These are phyloP conservation scores for Asterella californica DNA, from an alignment of 225 moss, liverwort and hornwort genomes.

Conservation along the genomic window DNA sequence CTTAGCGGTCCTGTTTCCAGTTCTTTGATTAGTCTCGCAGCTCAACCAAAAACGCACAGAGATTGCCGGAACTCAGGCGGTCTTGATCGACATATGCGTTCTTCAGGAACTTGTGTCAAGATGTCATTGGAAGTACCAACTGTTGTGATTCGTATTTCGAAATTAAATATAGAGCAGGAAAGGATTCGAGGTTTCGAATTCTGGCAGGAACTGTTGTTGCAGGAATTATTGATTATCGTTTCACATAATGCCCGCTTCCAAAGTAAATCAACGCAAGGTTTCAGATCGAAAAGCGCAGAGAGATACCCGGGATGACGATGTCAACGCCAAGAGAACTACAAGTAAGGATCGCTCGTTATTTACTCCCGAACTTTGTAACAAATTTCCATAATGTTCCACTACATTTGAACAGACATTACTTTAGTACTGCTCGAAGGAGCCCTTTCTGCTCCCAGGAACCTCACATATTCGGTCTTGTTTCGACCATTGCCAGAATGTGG, in stretches of 20 bases:
- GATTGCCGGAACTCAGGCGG: neutral
- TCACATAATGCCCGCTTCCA: conserved; percentile 4
- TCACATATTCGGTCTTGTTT: neutral
- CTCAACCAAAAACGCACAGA: neutral
- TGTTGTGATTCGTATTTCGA: neutral
- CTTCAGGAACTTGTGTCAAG: neutral
- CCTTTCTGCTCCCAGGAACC: neutral
- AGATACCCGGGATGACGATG: neutral
- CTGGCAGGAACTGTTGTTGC: neutral
- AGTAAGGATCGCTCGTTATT: conserved; percentile 6
- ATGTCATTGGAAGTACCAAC: too few relatives aligned
- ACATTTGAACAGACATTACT: too few relatives aligned
- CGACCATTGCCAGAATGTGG: neutral
- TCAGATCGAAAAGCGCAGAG: conserved; percentile 13
- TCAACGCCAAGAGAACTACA: neutral
- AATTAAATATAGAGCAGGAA: neutral
- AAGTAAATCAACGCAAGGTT: conserved; percentile 1
- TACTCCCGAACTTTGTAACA: too few relatives aligned
- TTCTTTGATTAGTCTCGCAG: too few relatives aligned
- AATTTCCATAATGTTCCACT: too few relatives aligned
- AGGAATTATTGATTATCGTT: neutral
- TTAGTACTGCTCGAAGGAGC: neutral
- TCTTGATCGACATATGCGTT: neutral
- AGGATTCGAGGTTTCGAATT: neutral
- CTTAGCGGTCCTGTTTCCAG: neutral